A percentile compares a stretch with the other conserved stretches of the same genome.
Conservation (phyloP, 495 filamentous ascomycete species). For the Penicillium atrosanguineum region DNA sequence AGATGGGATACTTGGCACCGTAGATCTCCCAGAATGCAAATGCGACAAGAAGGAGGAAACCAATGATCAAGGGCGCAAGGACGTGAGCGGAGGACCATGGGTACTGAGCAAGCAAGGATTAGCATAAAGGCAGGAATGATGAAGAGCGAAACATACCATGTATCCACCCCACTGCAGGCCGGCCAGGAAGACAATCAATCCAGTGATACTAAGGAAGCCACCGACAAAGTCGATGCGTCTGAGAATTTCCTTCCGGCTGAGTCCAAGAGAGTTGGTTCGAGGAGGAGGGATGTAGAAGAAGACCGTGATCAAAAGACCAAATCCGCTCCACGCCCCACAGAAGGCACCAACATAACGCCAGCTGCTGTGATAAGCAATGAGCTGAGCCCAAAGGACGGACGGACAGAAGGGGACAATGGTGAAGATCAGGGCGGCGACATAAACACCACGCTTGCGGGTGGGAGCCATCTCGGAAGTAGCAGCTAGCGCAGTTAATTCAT, state of each 20-base stretch:
- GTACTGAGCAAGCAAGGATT: conserved; percentile 41
- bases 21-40: conserved; percentile 62
- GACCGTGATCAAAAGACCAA: conserved; percentile 59
- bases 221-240: conserved; percentile 63
- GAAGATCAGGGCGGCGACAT: conserved; percentile 64
- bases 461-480: conserved; percentile 69
- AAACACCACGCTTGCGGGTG: conserved; percentile 63
- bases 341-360: conserved; percentile 68
- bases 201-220: conserved; percentile 62
- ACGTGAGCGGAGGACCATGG: conserved; percentile 57
- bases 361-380: conserved; percentile 56
- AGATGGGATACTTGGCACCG: conserved; percentile 62
- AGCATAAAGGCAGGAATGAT: background rate
- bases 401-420: conserved; percentile 68
- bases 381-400: conserved; percentile 66
- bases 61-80: conserved; percentile 58
- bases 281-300: conserved; percentile 68
- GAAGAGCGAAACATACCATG: conserved; percentile 37
- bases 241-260: conserved; percentile 50
- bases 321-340: conserved; percentile 57
- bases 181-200: conserved; percentile 63
- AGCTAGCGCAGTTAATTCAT: conserved; percentile 66
- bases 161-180: conserved; percentile 70
- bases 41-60: conserved; percentile 48
- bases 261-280: conserved; percentile 51